Conservation (phyloP, 371 early-diverging fungal genomes). For the Thermomucor indicae-seudaticae region DNA sequence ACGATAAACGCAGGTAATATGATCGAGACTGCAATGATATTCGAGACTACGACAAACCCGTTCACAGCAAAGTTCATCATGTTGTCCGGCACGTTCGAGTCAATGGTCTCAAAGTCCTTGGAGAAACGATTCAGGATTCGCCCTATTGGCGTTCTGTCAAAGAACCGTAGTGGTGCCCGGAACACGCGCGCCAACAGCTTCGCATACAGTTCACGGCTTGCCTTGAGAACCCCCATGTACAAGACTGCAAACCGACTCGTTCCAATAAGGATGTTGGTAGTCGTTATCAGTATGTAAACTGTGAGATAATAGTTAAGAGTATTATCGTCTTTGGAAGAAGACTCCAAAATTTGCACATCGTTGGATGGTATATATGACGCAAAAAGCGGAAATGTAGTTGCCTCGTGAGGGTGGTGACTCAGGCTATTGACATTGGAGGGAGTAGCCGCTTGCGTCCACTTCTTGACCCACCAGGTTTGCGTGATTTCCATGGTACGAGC, state of each 20-base stretch:
- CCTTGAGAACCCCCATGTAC: constrained; percentile 46
- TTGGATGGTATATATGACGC: not conserved
- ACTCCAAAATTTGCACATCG: not conserved
- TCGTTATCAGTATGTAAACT: constrained; percentile 39
- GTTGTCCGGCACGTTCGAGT: constrained; percentile 41
- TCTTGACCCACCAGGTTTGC: constrained; percentile 54
- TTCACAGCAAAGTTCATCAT: constrained; percentile 52
- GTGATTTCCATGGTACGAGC: constrained; percentile 47
- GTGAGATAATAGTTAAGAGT: constrained; percentile 34
- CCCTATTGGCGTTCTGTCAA: constrained; percentile 87
- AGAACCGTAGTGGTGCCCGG: constrained; percentile 72
- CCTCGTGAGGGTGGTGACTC: not conserved
- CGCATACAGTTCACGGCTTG: constrained; percentile 45
- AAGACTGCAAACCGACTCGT: constrained; percentile 29
- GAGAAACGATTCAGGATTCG: constrained; percentile 83
- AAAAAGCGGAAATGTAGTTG: not conserved
- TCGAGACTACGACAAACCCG: constrained; percentile 46
- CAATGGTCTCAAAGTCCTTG: constrained; percentile 48
- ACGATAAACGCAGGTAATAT: constrained; percentile 58
- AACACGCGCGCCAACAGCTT: constrained; percentile 50
- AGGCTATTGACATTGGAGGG: not conserved
- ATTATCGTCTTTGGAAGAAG: constrained; percentile 1
- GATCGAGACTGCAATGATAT: constrained; percentile 55
- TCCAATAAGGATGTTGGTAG: constrained; percentile 23
- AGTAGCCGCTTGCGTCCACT: constrained; percentile 42